Evolutionary conservation across 345 rosid species (phyloP).

Genomic region (Camelina hispida): DNA sequence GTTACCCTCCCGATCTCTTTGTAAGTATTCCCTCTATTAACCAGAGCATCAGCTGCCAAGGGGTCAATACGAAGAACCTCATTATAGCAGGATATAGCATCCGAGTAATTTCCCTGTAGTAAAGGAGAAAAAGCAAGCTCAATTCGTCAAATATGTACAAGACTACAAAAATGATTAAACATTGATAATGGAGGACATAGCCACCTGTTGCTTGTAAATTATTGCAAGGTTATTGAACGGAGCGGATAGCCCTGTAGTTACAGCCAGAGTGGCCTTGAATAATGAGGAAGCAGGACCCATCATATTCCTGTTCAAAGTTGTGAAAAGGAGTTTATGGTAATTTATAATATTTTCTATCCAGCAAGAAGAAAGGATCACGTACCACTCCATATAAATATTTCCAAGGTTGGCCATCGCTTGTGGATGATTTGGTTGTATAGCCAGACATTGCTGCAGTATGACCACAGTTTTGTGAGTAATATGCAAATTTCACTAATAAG

Average conservation of each 20-base stretch:
- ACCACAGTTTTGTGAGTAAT: conserved; percentile 33
- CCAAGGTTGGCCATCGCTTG: conserved; percentile 98
- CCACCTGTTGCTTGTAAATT: conserved; percentile 96
- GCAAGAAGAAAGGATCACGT: conserved; percentile 31
- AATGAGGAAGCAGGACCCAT: conserved; percentile 75
- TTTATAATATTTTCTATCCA: background rate
- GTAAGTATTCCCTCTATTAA: conserved; percentile 95
- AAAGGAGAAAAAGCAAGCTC: conserved; percentile 22
- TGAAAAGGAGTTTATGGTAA: conserved; percentile 2
- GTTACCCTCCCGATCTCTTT: conserved; percentile 94
- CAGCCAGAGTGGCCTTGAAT: conserved; percentile 88
- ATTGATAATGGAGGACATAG: conserved; percentile 18
- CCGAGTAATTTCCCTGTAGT: conserved; percentile 83
- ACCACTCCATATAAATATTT: conserved; percentile 99
- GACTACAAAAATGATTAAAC: conserved; percentile 6
- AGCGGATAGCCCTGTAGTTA: conserved; percentile 94
- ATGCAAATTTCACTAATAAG: conserved; percentile 31
- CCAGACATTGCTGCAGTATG: conserved; percentile 84
- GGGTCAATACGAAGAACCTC: conserved; percentile 99
- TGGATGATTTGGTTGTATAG: conserved; percentile 89
- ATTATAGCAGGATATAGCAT: conserved; percentile 97
- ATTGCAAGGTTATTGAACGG: conserved; percentile 97
- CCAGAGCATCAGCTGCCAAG: conserved; percentile 95
- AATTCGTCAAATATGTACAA: background rate
- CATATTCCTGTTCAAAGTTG: conserved; percentile 72